Evolutionary conservation across 163 green algal species (phyloP).

Genomic region (Picocystis sp.): DNA sequence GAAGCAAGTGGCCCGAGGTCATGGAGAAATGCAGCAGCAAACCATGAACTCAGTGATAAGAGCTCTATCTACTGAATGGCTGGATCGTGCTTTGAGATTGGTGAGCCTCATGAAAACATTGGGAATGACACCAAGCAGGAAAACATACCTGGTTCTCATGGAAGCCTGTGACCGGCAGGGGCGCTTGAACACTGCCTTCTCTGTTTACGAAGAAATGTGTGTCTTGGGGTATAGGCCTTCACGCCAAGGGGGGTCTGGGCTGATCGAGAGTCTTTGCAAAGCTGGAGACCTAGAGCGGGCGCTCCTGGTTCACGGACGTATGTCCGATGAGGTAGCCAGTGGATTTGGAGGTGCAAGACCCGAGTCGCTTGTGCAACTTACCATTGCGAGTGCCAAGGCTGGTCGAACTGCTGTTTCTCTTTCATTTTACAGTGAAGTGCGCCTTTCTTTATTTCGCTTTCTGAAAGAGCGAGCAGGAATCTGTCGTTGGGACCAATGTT

Average conservation of each 20-base stretch:
- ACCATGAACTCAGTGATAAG: constrained; percentile 38
- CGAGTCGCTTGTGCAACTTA: neutral
- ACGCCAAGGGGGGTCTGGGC: constrained; percentile 19
- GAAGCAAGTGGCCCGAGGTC: constrained; percentile 28
- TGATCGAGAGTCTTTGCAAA: constrained; percentile 35
- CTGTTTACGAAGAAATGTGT: constrained; percentile 25
- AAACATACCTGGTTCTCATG: constrained; percentile 29
- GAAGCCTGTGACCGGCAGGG: constrained; percentile 15
- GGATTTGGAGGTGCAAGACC: neutral
- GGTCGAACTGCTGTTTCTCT: constrained; percentile 6
- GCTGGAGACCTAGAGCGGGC: constrained; percentile 22
- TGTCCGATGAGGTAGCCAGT: neutral
- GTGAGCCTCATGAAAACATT: constrained; percentile 30
- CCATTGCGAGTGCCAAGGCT: constrained; percentile 9
- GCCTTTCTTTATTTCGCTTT: constrained; percentile 3
- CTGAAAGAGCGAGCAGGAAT: constrained; percentile 11
- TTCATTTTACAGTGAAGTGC: constrained; percentile 31
- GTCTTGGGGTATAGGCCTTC: constrained; percentile 12
- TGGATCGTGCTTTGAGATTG: constrained; percentile 33
- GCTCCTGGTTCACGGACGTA: constrained; percentile 14
- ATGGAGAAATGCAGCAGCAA: constrained; percentile 23
- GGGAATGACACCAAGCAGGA: constrained; percentile 14
- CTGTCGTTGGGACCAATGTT: constrained; percentile 26
- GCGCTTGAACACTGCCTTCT: constrained; percentile 9
- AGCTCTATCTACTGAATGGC: constrained; percentile 23